Percentiles rank a stretch among this genome's conserved stretches.
Evolutionary conservation across 2,329 filamentous ascomycete genomes (phyloP).

Genomic region (Tolypocladium inflatum): DNA sequence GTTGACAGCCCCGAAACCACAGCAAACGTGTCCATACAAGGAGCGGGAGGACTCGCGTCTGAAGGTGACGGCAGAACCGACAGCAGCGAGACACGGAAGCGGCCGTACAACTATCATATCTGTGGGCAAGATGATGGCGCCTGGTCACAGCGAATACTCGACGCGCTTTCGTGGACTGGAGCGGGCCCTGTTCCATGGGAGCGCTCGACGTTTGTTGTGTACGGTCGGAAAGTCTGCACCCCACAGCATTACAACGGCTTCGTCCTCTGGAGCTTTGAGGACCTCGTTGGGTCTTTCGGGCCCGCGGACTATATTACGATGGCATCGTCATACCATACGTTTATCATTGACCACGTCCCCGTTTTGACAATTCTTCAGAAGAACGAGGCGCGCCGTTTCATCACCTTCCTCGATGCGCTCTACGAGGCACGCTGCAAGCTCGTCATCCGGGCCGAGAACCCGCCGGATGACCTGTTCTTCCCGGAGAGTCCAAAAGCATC

Average conservation of each 20-base stretch:
- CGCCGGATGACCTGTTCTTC: slow-evolving; percentile 70
- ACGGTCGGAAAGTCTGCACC: slow-evolving; percentile 54
- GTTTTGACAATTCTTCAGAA: slow-evolving; percentile 58
- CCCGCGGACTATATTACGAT: slow-evolving; percentile 78
- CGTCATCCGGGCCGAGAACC: slow-evolving; percentile 55
- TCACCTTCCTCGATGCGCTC: slow-evolving; percentile 69
- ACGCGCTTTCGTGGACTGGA: slow-evolving; percentile 13
- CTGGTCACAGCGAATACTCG: slow-evolving; percentile 14
- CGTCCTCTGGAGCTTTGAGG: slow-evolving; percentile 56
- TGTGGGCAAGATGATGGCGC: slow-evolving; percentile 15
- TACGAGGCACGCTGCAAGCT: slow-evolving; percentile 78
- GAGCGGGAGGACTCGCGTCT: not conserved
- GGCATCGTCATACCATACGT: slow-evolving; percentile 69
- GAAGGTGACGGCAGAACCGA: not conserved
- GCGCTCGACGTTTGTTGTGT: slow-evolving; percentile 38
- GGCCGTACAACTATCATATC: slow-evolving; percentile 21
- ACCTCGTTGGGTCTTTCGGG: slow-evolving; percentile 60
- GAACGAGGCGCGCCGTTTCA: slow-evolving; percentile 73
- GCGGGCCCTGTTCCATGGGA: slow-evolving; percentile 26
- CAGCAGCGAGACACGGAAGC: slow-evolving; percentile 8
- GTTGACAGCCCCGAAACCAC: slow-evolving; percentile 3
- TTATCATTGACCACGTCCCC: slow-evolving; percentile 64
- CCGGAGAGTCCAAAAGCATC: slow-evolving; percentile 39
- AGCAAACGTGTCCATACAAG: not conserved
- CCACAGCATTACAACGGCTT: slow-evolving; percentile 48